Conservation (phyloP, 345 rosid species). For the Citropsis articulata region DNA sequence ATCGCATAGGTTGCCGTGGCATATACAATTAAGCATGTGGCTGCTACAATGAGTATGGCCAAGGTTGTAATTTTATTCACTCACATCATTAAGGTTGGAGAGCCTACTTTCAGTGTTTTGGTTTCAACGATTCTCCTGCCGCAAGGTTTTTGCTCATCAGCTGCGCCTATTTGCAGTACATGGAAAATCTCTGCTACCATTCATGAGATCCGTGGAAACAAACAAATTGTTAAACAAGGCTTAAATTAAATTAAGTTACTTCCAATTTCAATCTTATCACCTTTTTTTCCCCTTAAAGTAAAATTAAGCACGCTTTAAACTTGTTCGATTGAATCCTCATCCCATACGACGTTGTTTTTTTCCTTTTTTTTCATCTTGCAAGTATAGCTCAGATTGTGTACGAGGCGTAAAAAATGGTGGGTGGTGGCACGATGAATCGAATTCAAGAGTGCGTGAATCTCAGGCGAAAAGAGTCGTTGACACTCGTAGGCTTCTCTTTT, state of each 20-base stretch:
- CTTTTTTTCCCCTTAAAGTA: too few species aligned
- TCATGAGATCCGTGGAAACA: slow-evolving; percentile 82
- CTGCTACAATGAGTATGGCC: slow-evolving; percentile 98
- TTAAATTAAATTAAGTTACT: not conserved
- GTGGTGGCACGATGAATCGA: slow-evolving; percentile 73
- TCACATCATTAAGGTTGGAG: slow-evolving; percentile 96
- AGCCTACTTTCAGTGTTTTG: slow-evolving; percentile 93
- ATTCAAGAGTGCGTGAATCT: slow-evolving; percentile 34
- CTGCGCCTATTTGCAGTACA: too few species aligned
- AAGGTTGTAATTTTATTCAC: slow-evolving; percentile 99
- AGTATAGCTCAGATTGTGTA: slow-evolving; percentile 64
- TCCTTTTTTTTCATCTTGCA: slow-evolving; percentile 28
- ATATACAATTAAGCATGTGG: slow-evolving; percentile 97
- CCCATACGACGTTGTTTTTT: too few species aligned
- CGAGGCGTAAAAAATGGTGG: slow-evolving; percentile 79
- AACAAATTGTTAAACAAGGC: slow-evolving; percentile 77
- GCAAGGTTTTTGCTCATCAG: too few species aligned
- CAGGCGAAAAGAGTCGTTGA: slow-evolving; percentile 20
- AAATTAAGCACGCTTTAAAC: too few species aligned
- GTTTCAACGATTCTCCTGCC: slow-evolving; percentile 80
- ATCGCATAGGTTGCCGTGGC: slow-evolving; percentile 86
- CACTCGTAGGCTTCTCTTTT: slow-evolving; percentile 39
- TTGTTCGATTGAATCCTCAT: too few species aligned
- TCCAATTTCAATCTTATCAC: not conserved
- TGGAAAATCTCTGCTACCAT: slow-evolving; percentile 93